Evolutionary conservation across 179 eudicot species (phyloP).

Genomic region (Spergularia azorica): DNA sequence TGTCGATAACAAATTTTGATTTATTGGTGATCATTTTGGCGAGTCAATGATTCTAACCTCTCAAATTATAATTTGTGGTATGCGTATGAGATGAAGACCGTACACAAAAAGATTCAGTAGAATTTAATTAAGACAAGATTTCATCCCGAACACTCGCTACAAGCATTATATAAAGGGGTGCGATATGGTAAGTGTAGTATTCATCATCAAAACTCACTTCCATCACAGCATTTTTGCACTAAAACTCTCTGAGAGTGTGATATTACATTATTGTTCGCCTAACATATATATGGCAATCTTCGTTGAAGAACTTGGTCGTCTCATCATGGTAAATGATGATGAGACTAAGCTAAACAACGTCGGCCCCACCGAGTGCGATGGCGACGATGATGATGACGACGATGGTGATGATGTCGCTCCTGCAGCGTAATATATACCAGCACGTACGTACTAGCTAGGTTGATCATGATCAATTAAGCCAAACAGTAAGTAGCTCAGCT

Average conservation of each 20-base stretch:
- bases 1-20: too few relatives aligned
- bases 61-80: too few relatives aligned
- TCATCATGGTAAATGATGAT: background rate
- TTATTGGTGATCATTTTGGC: too few relatives aligned
- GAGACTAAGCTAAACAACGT: background rate
- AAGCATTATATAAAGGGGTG: background rate
- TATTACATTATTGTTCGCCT: background rate
- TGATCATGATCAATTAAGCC: too few relatives aligned
- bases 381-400: slow-evolving; percentile 11
- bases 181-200: background rate
- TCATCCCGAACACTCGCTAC: too few relatives aligned
- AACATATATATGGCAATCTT: background rate
- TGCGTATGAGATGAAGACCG: too few relatives aligned
- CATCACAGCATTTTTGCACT: background rate
- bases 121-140: too few relatives aligned
- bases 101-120: too few relatives aligned
- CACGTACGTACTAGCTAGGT: too few relatives aligned
- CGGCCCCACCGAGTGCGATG: background rate
- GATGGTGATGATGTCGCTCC: slow-evolving; percentile 22
- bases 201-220: background rate
- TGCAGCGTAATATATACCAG: slow-evolving; percentile 6
- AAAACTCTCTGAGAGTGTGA: too few relatives aligned
- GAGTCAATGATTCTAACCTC: too few relatives aligned
- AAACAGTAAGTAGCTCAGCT: too few relatives aligned
- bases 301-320: background rate